These are phyloP conservation scores for Fomitopsis pulvina DNA, from an alignment of 768 basidiomycete species.

Conservation along the genomic window DNA sequence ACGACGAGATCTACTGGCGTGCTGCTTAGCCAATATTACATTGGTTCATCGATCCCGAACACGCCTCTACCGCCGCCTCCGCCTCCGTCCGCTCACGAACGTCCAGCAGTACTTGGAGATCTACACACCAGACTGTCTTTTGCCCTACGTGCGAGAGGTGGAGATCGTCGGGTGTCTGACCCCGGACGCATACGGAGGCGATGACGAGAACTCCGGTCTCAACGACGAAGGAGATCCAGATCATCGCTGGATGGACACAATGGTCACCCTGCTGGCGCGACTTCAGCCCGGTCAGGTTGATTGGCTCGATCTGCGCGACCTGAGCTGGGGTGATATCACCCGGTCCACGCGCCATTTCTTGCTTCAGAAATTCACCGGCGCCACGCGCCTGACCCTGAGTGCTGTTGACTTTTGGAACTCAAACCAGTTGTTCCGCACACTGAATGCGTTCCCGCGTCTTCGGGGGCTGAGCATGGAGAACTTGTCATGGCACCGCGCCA, in stretches of 20 bases:
- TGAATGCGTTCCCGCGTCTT: constrained; percentile 7
- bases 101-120: neutral
- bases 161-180: neutral
- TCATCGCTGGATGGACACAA: neutral
- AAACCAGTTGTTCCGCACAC: constrained; percentile 8
- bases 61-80: neutral
- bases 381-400: neutral
- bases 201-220: neutral
- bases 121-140: neutral
- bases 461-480: constrained; percentile 2
- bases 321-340: constrained; percentile 8
- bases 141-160: constrained; percentile 1
- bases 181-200: neutral
- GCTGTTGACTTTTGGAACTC: constrained; percentile 10
- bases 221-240: neutral
- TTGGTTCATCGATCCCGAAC: neutral
- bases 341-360: neutral
- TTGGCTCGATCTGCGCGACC: constrained; percentile 2
- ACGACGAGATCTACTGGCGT: neutral
- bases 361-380: neutral
- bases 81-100: neutral
- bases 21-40: neutral
- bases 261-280: neutral
- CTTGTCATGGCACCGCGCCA: neutral
- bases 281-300: constrained; percentile 1